These are phyloP conservation scores for Daldinia vernicosa DNA, from an alignment of 495 filamentous ascomycete species.

Conservation along the genomic window DNA sequence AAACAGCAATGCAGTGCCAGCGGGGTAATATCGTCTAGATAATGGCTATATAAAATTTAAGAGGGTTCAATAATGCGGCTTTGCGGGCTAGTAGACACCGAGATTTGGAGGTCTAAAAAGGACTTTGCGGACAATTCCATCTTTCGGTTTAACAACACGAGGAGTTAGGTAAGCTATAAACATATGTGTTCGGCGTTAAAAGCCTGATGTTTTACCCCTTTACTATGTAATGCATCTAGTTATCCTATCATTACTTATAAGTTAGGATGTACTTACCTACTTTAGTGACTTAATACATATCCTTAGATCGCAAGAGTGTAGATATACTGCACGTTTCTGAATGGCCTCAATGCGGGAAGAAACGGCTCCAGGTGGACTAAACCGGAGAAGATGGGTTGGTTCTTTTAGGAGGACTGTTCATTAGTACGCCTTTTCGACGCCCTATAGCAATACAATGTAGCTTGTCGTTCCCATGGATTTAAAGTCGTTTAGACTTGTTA, in stretches of 20 bases:
- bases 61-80: neutral
- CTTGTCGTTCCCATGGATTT: neutral
- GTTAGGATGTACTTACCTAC: neutral
- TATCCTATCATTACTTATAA: neutral
- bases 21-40: slow-evolving; percentile 13
- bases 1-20: neutral
- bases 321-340: neutral
- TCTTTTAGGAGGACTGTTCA: neutral
- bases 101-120: neutral
- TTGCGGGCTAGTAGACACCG: neutral
- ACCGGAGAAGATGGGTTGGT: neutral
- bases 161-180: neutral
- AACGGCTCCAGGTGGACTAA: neutral
- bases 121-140: neutral
- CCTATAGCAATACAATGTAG: neutral
- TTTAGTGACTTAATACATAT: neutral
- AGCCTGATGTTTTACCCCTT: neutral
- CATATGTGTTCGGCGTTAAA: neutral
- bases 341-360: neutral
- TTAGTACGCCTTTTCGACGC: neutral
- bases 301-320: neutral
- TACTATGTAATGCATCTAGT: neutral
- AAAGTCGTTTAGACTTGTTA: neutral
- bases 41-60: neutral
- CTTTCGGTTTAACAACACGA: neutral